Evolutionary conservation across 2,329 filamentous ascomycete species (phyloP).

Genomic region (Hortaea sp.): DNA sequence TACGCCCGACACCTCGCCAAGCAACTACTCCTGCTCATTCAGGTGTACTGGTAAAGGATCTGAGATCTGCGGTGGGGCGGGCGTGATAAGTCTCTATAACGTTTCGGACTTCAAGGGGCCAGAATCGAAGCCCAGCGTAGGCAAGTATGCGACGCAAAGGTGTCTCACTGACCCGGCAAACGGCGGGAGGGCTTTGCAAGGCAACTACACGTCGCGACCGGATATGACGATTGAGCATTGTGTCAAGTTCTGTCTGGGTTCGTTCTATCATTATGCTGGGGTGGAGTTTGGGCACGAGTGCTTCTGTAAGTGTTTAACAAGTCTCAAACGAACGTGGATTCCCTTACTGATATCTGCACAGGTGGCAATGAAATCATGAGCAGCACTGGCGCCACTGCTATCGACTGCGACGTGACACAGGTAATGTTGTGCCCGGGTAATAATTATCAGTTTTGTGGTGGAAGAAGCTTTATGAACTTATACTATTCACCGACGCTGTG

Average conservation of each 20-base stretch:
- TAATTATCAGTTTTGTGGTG: constrained; percentile 21
- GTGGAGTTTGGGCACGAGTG: constrained; percentile 7
- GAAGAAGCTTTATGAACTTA: constrained; percentile 19
- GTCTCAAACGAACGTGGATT: constrained; percentile 19
- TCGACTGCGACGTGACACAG: constrained; percentile 10
- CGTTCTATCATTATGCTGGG: constrained; percentile 19
- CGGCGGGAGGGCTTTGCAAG: constrained; percentile 12
- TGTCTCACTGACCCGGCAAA: constrained; percentile 17
- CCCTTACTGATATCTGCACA: not conserved
- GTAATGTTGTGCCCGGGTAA: constrained; percentile 21
- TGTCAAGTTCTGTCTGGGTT: constrained; percentile 22
- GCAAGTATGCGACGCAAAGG: constrained; percentile 13
- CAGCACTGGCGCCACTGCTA: constrained; percentile 8
- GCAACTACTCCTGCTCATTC: constrained; percentile 16
- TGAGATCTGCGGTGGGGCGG: constrained; percentile 22
- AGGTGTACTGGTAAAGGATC: constrained; percentile 16
- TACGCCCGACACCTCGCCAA: constrained; percentile 8
- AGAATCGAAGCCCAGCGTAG: constrained; percentile 10
- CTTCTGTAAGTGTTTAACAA: not conserved
- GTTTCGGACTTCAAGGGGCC: constrained; percentile 12
- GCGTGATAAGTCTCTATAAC: constrained; percentile 19
- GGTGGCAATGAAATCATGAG: constrained; percentile 14
- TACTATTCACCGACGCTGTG: constrained; percentile 20
- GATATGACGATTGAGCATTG: constrained; percentile 20
- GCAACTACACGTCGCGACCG: constrained; percentile 4